These are phyloP conservation scores for Davidsoniella eucalypti DNA, from an alignment of 2,329 filamentous ascomycete genomes.

Conservation along the genomic window DNA sequence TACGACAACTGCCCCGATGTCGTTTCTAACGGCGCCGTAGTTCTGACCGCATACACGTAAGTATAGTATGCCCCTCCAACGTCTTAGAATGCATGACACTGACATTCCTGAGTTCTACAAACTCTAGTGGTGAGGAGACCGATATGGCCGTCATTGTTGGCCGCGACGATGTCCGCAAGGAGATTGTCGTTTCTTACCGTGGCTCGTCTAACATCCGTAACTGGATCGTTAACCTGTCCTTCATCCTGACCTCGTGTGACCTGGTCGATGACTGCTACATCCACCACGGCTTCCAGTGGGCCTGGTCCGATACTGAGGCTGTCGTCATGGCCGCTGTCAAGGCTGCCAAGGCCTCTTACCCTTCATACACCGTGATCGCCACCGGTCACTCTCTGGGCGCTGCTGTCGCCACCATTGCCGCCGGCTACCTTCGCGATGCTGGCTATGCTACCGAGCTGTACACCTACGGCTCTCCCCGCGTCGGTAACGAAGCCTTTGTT, in stretches of 20 bases:
- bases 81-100: constrained; percentile 13
- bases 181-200: constrained; percentile 44
- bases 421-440: constrained; percentile 33
- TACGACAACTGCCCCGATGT: constrained; percentile 9
- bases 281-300: constrained; percentile 41
- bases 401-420: constrained; percentile 44
- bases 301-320: constrained; percentile 37
- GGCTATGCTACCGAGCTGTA: constrained; percentile 34
- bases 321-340: constrained; percentile 27
- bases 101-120: constrained; percentile 13
- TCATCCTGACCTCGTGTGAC: constrained; percentile 21
- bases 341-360: constrained; percentile 28
- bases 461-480: constrained; percentile 50
- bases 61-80: constrained; percentile 1
- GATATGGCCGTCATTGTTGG: constrained; percentile 36
- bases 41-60: constrained; percentile 10
- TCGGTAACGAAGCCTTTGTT: constrained; percentile 40
- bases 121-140: constrained; percentile 23
- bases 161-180: constrained; percentile 28
- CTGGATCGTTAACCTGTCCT: constrained; percentile 39
- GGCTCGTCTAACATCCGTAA: constrained; percentile 43
- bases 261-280: constrained; percentile 31
- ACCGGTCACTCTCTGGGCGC: constrained; percentile 56
- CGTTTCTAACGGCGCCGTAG: constrained; percentile 7
- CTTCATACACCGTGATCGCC: constrained; percentile 35